phyloP scores from a whole-genome alignment of 2,329 filamentous ascomycete genomes.

The Pseudocercospora fuligena region DNA sequence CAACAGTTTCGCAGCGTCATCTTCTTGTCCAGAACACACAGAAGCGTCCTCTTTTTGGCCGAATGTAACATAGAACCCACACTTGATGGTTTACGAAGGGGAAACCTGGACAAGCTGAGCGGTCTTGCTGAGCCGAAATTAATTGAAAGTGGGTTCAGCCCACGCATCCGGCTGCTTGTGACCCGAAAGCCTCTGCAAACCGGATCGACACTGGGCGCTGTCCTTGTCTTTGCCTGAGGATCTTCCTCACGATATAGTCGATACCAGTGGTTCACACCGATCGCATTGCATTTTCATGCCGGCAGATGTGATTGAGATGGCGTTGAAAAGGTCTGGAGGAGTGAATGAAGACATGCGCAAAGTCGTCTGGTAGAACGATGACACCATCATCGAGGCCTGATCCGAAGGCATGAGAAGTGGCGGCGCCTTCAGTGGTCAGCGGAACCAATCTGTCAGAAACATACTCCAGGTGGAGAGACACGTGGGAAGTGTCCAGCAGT shows the following conservation, averaged over 20 bases:
- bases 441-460: constrained; percentile 2
- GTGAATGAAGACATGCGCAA: not conserved
- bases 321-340: not conserved
- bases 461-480: not conserved
- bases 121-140: constrained; percentile 22
- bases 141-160: constrained; percentile 3
- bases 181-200: constrained; percentile 8
- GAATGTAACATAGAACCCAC: constrained; percentile 14
- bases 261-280: not conserved
- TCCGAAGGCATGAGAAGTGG: not conserved
- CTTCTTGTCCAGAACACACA: constrained; percentile 13
- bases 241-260: not conserved
- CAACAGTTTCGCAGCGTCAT: not conserved
- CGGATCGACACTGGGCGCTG: constrained; percentile 13
- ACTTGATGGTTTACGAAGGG: constrained; percentile 13
- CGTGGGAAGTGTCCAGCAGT: not conserved
- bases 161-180: not conserved
- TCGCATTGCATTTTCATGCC: not conserved
- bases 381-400: not conserved
- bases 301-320: not conserved
- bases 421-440: constrained; percentile 5
- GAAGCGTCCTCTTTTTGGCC: constrained; percentile 12
- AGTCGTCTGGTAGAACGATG: not conserved
- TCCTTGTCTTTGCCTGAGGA: not conserved
- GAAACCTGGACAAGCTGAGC: constrained; percentile 8